A percentile compares a stretch with the other conserved stretches of the same genome.
phyloP scores from a whole-genome alignment of 179 eudicot genomes.

The Silene noctiflora region DNA sequence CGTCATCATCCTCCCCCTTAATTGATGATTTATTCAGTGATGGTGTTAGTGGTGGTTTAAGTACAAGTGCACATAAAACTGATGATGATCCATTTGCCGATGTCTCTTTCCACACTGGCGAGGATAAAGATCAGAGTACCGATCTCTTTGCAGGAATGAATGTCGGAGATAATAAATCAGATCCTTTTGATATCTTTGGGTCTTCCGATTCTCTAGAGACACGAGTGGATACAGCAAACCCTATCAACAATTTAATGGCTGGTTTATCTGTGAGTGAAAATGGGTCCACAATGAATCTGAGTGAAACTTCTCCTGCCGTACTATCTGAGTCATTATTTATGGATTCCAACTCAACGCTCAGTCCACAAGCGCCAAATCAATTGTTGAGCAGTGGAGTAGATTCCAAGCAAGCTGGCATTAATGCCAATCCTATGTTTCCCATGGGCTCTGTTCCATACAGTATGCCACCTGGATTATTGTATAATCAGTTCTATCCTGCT shows the following conservation, averaged over 20 bases:
- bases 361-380: slow-evolving; percentile 34
- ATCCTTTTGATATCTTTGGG: slow-evolving; percentile 64
- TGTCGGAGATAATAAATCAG: slow-evolving; percentile 46
- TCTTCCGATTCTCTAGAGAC: slow-evolving; percentile 41
- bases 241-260: slow-evolving; percentile 56
- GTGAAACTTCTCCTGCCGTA: slow-evolving; percentile 26
- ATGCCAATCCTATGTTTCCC: slow-evolving; percentile 51
- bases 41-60: slow-evolving; percentile 29
- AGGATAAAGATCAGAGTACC: slow-evolving; percentile 38
- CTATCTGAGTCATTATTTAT: slow-evolving; percentile 35
- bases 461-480: slow-evolving; percentile 56
- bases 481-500: slow-evolving; percentile 63
- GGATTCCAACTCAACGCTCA: slow-evolving; percentile 30
- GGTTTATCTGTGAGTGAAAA: slow-evolving; percentile 53
- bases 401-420: slow-evolving; percentile 41
- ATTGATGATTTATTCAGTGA: slow-evolving; percentile 75
- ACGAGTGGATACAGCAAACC: slow-evolving; percentile 27
- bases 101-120: slow-evolving; percentile 64
- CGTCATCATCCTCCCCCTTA: slow-evolving; percentile 41
- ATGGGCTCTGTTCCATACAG: slow-evolving; percentile 56
- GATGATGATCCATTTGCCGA: slow-evolving; percentile 90
- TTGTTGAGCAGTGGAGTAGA: slow-evolving; percentile 36
- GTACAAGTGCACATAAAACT: slow-evolving; percentile 38
- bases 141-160: slow-evolving; percentile 81
- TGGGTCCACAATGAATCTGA: slow-evolving; percentile 33